Evolutionary conservation across 73 alveolate genomes (phyloP).

Genomic region (Symbiodinium natans): DNA sequence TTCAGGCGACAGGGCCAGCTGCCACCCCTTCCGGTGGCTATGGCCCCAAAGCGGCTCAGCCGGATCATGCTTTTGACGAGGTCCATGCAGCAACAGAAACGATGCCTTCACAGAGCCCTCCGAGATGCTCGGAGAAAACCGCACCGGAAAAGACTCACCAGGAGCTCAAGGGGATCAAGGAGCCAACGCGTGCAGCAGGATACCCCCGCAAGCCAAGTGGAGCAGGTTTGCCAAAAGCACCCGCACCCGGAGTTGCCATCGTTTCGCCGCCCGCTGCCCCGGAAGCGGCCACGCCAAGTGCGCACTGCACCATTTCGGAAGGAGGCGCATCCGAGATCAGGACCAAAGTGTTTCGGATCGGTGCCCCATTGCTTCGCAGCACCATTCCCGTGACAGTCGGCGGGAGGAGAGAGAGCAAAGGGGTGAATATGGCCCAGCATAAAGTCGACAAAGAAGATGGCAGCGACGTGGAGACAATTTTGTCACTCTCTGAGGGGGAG

Average conservation of each 20-base stretch:
- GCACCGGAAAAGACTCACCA: neutral
- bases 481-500: slow-evolving; percentile 74
- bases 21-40: neutral
- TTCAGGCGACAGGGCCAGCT: too few relatives aligned
- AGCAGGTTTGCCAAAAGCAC: neutral
- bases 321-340: slow-evolving; percentile 67
- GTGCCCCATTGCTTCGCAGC: slow-evolving; percentile 80
- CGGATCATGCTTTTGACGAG: neutral
- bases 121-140: neutral
- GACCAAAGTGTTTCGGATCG: slow-evolving; percentile 79
- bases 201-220: neutral
- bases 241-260: neutral
- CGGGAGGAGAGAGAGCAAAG: neutral
- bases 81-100: neutral
- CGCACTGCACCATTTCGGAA: slow-evolving; percentile 69
- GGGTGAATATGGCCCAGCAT: neutral
- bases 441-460: slow-evolving; percentile 15
- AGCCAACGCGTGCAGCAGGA: neutral
- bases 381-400: slow-evolving; percentile 78
- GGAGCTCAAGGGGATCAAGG: neutral
- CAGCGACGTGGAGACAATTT: slow-evolving; percentile 65
- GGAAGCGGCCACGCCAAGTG: slow-evolving; percentile 21
- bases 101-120: neutral
- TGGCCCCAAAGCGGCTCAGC: neutral
- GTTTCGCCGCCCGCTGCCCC: neutral